Evolutionary conservation across 2,329 filamentous ascomycete species (phyloP), one percentile per base, ranked within the genome.

Genomic region (Falciphora oryzae): DNA sequence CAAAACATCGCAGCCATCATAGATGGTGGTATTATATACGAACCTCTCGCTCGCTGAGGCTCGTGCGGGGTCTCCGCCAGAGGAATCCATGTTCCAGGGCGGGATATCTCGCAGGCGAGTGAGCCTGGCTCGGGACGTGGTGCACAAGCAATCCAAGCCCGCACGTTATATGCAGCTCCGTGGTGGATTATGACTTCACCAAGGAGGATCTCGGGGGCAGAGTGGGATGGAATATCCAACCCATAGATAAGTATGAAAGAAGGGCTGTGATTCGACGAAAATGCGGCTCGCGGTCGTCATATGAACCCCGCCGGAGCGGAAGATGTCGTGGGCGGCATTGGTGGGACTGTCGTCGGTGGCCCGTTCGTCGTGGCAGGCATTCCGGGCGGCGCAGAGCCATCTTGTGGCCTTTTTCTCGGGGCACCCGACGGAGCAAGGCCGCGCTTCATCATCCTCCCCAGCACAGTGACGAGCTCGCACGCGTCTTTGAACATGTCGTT

Each of bases 401-500:
- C 57, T 29, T 14, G 57, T 27, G 28, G 16, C 28, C 25, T 29
- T 5, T 28, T 31, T 66, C 65, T 29, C 59, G 65, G 28, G 22
- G 25, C 31, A 6, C 57, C 57, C 11, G 70, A 70, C 3, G 77
- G 75, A 6, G 76, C 78, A 3, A 87, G 74, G 1, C 89, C 89
- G 62, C 92, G 85, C 77, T 90, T 93, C 84, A 93, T 92, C 88
- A 97, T 95, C 72, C 89, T 91, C 8, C 92, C 92, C 1, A 98
- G 76, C 0, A 95, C 88, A 1, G 90, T 89, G 11, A 98, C 93
- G 16, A 97, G 83, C 71, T 94, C 90, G 65, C 92, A 93, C 0
- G 93, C 92, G 75, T 98, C 95, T 68, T 90, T 87, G 73, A 97
- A 99, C 81, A 95, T 96, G 69, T 96, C 92, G 72, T 98, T 93